These are phyloP conservation scores for Sporormia fimetaria DNA, from an alignment of 495 filamentous ascomycete genomes.

Conservation along the genomic window DNA sequence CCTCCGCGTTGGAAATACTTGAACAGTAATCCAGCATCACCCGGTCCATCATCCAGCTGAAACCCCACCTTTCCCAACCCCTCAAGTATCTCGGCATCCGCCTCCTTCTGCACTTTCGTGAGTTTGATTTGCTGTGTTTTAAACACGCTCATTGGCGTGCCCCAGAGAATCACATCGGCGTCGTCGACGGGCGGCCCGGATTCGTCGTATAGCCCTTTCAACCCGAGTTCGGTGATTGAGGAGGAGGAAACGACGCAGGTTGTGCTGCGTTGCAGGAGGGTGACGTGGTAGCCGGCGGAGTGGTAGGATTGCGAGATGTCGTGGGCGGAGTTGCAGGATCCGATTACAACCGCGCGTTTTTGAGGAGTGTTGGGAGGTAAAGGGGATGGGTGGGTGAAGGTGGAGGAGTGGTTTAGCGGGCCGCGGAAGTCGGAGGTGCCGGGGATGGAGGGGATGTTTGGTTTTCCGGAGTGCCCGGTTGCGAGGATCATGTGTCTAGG, in stretches of 20 bases:
- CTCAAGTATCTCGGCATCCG: constrained; percentile 45
- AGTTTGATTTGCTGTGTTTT: constrained; percentile 20
- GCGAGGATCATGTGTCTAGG: constrained; percentile 58
- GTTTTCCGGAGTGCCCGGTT: constrained; percentile 64
- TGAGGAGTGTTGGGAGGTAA: constrained; percentile 36
- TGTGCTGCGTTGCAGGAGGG: constrained; percentile 66
- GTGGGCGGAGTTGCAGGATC: constrained; percentile 69
- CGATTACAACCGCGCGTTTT: constrained; percentile 64
- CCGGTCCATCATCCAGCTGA: constrained; percentile 53
- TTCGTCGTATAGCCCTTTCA: constrained; percentile 52
- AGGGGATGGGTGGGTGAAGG: constrained; percentile 37
- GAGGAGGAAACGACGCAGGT: constrained; percentile 52
- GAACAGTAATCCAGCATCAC: constrained; percentile 52
- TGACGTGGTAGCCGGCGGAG: constrained; percentile 75
- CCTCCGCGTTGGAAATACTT: constrained; percentile 46
- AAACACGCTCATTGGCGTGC: constrained; percentile 4
- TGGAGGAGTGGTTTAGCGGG: constrained; percentile 55
- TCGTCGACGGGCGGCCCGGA: constrained; percentile 49
- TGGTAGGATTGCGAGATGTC: constrained; percentile 77
- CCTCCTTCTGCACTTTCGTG: constrained; percentile 37
- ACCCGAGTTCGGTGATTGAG: constrained; percentile 29
- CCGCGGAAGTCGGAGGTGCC: constrained; percentile 52
- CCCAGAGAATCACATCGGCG: constrained; percentile 41
- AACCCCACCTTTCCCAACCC: constrained; percentile 59
- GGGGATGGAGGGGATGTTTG: constrained; percentile 49